phyloP scores from a whole-genome alignment of 257 asterid species.

The Misopates orontium region DNA sequence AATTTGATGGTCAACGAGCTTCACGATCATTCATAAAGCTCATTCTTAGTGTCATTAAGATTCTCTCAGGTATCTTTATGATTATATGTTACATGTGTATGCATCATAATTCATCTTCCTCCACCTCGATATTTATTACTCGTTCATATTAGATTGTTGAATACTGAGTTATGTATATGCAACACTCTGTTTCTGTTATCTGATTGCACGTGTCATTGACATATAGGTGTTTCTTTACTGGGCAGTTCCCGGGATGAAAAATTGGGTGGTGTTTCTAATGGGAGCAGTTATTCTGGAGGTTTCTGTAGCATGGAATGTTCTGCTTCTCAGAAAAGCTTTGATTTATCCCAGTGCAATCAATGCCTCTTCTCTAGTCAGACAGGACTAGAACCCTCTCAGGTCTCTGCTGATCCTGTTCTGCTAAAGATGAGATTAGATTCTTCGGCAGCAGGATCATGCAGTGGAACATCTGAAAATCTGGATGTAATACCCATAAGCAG shows the following conservation, averaged over 20 bases:
- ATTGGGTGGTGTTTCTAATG: slow-evolving; percentile 32
- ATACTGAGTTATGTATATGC: slow-evolving; percentile 6
- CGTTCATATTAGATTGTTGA: neutral
- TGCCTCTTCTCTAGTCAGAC: slow-evolving; percentile 35
- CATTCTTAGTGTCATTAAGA: slow-evolving; percentile 59
- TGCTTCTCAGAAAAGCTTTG: slow-evolving; percentile 43
- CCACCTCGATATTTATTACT: neutral
- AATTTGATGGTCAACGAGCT: slow-evolving; percentile 48
- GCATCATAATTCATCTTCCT: slow-evolving; percentile 2
- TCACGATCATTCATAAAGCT: slow-evolving; percentile 68
- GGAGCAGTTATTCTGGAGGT: slow-evolving; percentile 37
- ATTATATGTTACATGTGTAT: neutral
- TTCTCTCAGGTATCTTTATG: slow-evolving; percentile 65
- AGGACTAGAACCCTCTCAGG: slow-evolving; percentile 34
- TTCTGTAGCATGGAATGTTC: slow-evolving; percentile 40
- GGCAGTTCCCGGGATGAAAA: slow-evolving; percentile 37
- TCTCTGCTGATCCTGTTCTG: slow-evolving; percentile 46
- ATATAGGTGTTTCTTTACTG: slow-evolving; percentile 49
- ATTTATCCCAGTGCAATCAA: slow-evolving; percentile 35
- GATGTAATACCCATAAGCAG: slow-evolving; percentile 30
- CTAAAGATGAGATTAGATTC: slow-evolving; percentile 60
- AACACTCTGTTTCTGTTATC: slow-evolving; percentile 6
- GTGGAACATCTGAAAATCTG: slow-evolving; percentile 40
- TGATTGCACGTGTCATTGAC: slow-evolving; percentile 20
- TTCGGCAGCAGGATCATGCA: slow-evolving; percentile 53